phyloP scores from a whole-genome alignment of 805 yeast species.

The Candida gorgasii region DNA sequence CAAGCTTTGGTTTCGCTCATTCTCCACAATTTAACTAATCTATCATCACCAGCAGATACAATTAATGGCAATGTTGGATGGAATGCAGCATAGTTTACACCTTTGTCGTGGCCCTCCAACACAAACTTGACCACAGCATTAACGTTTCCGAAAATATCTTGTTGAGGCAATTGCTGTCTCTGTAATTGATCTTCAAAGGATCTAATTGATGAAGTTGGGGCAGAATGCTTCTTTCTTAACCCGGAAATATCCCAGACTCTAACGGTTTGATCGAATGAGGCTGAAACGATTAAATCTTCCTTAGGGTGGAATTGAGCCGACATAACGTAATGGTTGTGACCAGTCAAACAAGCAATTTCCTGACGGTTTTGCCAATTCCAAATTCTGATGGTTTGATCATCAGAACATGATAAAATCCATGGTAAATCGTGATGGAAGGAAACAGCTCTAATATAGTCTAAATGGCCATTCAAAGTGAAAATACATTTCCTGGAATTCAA shows the following conservation, averaged over 20 bases:
- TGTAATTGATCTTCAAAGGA: slow-evolving; percentile 55
- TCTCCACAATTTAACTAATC: slow-evolving; percentile 94
- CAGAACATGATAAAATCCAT: slow-evolving; percentile 94
- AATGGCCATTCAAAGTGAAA: slow-evolving; percentile 88
- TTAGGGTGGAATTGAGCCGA: slow-evolving; percentile 96
- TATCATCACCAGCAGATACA: slow-evolving; percentile 94
- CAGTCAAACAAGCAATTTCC: slow-evolving; percentile 95
- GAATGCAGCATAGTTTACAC: slow-evolving; percentile 98
- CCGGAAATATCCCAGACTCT: slow-evolving; percentile 99
- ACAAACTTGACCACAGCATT: slow-evolving; percentile 95
- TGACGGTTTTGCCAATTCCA: slow-evolving; percentile 99
- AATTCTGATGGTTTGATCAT: slow-evolving; percentile 96
- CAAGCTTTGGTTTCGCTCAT: slow-evolving; percentile 97
- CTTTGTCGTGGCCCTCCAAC: slow-evolving; percentile 96
- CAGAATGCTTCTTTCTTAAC: slow-evolving; percentile 91
- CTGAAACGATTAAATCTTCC: slow-evolving; percentile 92
- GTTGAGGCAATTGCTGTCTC: slow-evolving; percentile 72
- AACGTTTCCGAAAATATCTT: slow-evolving; percentile 90
- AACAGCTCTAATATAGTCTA: slow-evolving; percentile 93
- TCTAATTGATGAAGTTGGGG: slow-evolving; percentile 51
- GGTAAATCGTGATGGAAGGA: slow-evolving; percentile 95
- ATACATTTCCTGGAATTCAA: slow-evolving; percentile 86
- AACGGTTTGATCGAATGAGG: slow-evolving; percentile 97
- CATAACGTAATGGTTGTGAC: slow-evolving; percentile 98
- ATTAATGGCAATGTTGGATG: slow-evolving; percentile 95